A percentile compares a stretch with the other conserved stretches of the same genome.
These are phyloP conservation scores for Camelina neglecta DNA, from an alignment of 345 rosid genomes.

Conservation along the genomic window DNA sequence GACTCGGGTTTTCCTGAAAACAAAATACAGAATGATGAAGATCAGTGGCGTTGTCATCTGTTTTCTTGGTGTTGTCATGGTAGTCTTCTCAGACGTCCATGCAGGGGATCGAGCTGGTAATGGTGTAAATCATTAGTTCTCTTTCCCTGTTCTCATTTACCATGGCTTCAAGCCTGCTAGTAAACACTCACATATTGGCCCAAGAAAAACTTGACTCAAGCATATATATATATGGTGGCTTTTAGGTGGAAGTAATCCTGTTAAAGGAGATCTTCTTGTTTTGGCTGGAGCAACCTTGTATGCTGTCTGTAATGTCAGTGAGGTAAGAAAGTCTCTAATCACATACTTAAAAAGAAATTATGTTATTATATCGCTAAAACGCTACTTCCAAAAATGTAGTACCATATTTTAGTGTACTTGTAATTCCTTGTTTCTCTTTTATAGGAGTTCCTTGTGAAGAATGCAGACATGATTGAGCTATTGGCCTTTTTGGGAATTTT, in stretches of 20 bases:
- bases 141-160: background rate
- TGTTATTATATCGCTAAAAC: background rate
- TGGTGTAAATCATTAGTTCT: background rate
- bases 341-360: background rate
- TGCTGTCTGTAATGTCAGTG: constrained; percentile 71
- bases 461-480: constrained; percentile 78
- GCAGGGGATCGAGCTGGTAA: constrained; percentile 73
- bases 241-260: constrained; percentile 71
- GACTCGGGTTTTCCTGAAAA: constrained; percentile 74
- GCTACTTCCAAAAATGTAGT: background rate
- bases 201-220: constrained; percentile 4
- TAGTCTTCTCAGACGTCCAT: constrained; percentile 95
- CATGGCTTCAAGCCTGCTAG: constrained; percentile 1
- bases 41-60: constrained; percentile 78
- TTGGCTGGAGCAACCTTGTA: constrained; percentile 74
- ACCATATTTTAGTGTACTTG: background rate
- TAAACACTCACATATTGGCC: background rate
- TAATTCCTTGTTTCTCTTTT: constrained; percentile 5
- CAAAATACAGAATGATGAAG: constrained; percentile 80
- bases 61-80: constrained; percentile 77
- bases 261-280: constrained; percentile 71
- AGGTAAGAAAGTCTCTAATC: constrained; percentile 53
- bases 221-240: background rate
- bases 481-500: constrained; percentile 80
- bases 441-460: constrained; percentile 87